phyloP scores from a whole-genome alignment of 2,329 filamentous ascomycete species.

The Fusarium illudens region DNA sequence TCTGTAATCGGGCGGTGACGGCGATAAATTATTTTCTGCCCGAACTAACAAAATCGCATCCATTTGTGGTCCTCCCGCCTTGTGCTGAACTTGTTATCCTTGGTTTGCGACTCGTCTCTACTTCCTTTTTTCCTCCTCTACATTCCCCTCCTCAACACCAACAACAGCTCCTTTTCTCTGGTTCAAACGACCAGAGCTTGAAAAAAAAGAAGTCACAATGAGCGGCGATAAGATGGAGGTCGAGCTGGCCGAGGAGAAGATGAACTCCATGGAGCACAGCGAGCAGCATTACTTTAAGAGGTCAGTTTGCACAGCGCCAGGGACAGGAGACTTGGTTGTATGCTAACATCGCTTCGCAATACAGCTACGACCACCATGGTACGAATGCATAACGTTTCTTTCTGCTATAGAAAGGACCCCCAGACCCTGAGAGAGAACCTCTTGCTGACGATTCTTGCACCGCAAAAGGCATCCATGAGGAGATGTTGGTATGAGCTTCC shows the following conservation, averaged over 20 bases:
- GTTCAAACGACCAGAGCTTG: slow-evolving; percentile 1
- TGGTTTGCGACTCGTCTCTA: slow-evolving; percentile 29
- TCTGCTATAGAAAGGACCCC: slow-evolving; percentile 40
- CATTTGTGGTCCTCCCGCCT: slow-evolving; percentile 26
- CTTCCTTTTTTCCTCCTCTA: slow-evolving; percentile 3
- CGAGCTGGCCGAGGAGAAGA: slow-evolving; percentile 67
- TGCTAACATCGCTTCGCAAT: slow-evolving; percentile 48
- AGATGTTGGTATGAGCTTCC: slow-evolving; percentile 84
- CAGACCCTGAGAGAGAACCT: not conserved
- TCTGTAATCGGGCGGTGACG: slow-evolving; percentile 41
- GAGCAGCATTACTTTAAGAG: slow-evolving; percentile 99
- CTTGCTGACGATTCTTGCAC: slow-evolving; percentile 45
- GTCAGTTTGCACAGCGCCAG: slow-evolving; percentile 55
- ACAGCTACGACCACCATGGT: slow-evolving; percentile 98
- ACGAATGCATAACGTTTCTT: slow-evolving; percentile 43
- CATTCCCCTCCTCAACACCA: not conserved
- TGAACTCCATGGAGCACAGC: slow-evolving; percentile 84
- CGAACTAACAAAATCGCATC: slow-evolving; percentile 41
- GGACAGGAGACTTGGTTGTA: slow-evolving; percentile 6
- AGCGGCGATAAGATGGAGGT: slow-evolving; percentile 65
- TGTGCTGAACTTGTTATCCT: slow-evolving; percentile 16
- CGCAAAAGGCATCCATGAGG: slow-evolving; percentile 86
- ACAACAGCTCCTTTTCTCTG: not conserved
- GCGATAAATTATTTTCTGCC: slow-evolving; percentile 46
- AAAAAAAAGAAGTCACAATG: slow-evolving; percentile 48